Evolutionary conservation across 2,329 filamentous ascomycete genomes (phyloP), one percentile per base, ranked within the genome.

Genomic region (Rachicladosporium sp.): DNA sequence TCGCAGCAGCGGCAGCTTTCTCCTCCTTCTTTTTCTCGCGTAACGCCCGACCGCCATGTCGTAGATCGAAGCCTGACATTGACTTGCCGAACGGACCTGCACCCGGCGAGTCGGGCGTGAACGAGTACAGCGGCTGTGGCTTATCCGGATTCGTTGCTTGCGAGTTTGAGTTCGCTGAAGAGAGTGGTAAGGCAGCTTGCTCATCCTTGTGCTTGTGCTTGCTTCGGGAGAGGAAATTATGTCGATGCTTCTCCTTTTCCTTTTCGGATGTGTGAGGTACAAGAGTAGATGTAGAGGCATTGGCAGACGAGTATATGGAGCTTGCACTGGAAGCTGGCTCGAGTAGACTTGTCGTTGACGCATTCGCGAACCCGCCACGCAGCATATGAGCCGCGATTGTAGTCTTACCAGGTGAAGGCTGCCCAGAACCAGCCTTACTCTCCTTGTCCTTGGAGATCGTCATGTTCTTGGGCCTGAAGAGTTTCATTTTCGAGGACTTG

Each of bases 401-500:
- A 15, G 46, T 42, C 36, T 60, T 60, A 3, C 51, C 48, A 2
- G 83, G 83, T 46, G 82, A 87, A 1, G 82, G 80, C 15, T 84
- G 58, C 2, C 78, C 72, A 48, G 80, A 79, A 11, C 79, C 70
- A 52, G 76, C 80, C 48, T 57, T 63, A 5, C 68, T 49, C 7
- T 85, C 80, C 49, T 72, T 76, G 29, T 76, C 72, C 56, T 82
- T 85, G n/a, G 71, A 72, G 42, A 78, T 76, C 37, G 74, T 73
- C 50, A 86, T 82, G 61, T 80, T 86, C 53, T 81, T 80, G 1
- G 82, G 82, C 37, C 83, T 74, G 56, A 88, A 88, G 21, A 89
- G 68, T 65, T 89, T 89, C 57, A 84, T 81, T 62, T 86, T 87
- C 45, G 78, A 78, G 60, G 84, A 83, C 51, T 73, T 67, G 50